Base-by-base conservation (phyloP, 2,329 filamentous ascomycete species). In the Teratosphaeria nubilosa region DNA sequence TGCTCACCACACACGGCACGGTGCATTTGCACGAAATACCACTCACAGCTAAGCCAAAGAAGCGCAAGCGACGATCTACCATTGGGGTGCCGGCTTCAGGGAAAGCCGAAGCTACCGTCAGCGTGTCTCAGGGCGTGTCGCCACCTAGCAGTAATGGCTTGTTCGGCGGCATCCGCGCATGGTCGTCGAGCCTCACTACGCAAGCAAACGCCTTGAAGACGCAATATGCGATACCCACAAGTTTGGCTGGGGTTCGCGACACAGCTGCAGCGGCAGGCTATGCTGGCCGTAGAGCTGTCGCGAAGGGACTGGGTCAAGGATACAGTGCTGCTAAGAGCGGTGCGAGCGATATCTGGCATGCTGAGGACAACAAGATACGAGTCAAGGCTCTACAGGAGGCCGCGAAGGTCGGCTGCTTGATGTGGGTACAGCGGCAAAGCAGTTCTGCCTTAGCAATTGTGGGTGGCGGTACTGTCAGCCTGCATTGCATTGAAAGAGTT, bases 1-100 rank as follows among this genome's bases (percentile, higher is more conserved):
- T 99, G 75, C 85, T 96, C 27, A 97, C 94, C 0, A 90, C 95
- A 68, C 88, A 91, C 65, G 91, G 92, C n/a, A 99, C 94, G 9
- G 86, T 96, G 11, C 94, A 99, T 74, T 82, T 97, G 51, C 86
- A 96, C 63, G 89, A 96, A 64, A 83, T 97, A 73, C 90, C 91
- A 14, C 51, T 58, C 30, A 59, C 41, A 5, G 48, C 64, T 13
- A 80, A 84, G 7, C 53, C 57, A 14, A 60, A 62, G 13, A 70
- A 67, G 56, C 61, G 67, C 3, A 70, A 69, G 48, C 64, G 67
- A 13, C 57, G 60, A 24, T 60, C 55, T 56, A 63, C 63, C 1
- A 27, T 59, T n/a, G 59, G 58, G 10, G 60, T 58, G 27, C 56
- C 62, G 16, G 51, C 58, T 24, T 37, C 52, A 5, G 68, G 69